These are phyloP conservation scores for Moniliella sp. DNA, from an alignment of 1,284 basidiomycete genomes.

Conservation along the genomic window DNA sequence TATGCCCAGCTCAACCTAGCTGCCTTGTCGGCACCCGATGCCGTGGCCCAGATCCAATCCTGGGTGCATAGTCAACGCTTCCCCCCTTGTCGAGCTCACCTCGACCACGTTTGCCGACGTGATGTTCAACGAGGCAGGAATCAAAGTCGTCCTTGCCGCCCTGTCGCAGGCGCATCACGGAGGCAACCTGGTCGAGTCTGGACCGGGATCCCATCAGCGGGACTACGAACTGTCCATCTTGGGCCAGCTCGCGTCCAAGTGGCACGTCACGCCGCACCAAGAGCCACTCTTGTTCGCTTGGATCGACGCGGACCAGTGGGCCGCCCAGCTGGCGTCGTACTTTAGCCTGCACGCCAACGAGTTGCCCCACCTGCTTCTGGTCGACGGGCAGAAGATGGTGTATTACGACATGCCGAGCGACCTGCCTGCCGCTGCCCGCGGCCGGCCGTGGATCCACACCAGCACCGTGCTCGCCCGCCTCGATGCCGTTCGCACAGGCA, in stretches of 20 bases:
- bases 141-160: constrained; percentile 17
- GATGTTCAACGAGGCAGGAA: constrained; percentile 9
- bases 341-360: constrained; percentile 7
- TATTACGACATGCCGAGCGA: constrained; percentile 10
- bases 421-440: constrained; percentile 1
- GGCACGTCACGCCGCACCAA: not conserved
- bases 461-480: constrained; percentile 4
- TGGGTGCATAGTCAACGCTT: constrained; percentile 17
- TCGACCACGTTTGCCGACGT: constrained; percentile 15
- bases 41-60: constrained; percentile 3
- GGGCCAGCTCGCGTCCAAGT: not conserved
- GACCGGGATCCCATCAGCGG: constrained; percentile 4
- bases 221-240: not conserved
- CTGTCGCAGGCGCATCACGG: constrained; percentile 15
- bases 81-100: constrained; percentile 16
- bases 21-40: constrained; percentile 1
- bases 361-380: constrained; percentile 10
- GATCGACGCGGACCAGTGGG: constrained; percentile 26
- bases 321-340: constrained; percentile 11
- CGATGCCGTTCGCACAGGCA: constrained; percentile 4
- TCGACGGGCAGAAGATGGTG: constrained; percentile 10
- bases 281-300: constrained; percentile 15
- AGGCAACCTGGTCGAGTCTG: constrained; percentile 1
- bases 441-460: constrained; percentile 1
- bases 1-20: too few relatives aligned